phyloP scores from a whole-genome alignment of 176 grass and related monocot species.

The Raddia distichophylla region DNA sequence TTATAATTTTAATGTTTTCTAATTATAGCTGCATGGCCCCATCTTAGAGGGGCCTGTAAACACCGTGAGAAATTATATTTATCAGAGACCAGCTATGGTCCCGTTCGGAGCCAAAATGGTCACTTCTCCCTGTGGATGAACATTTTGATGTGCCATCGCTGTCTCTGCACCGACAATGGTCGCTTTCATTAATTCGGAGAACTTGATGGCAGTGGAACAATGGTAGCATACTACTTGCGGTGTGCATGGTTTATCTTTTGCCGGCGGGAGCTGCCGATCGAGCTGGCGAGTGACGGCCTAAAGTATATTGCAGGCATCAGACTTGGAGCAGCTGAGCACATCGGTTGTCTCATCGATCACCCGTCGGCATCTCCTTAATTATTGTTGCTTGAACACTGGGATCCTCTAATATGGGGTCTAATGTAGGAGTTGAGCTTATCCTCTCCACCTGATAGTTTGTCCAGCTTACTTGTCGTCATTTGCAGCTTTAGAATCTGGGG shows the following conservation, averaged over 20 bases:
- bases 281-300: not conserved
- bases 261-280: slow-evolving; percentile 19
- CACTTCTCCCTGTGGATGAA: too few relatives aligned
- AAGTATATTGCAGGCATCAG: not conserved
- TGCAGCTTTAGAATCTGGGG: slow-evolving; percentile 11
- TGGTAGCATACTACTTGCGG: not conserved
- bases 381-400: not conserved
- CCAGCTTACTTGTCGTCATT: slow-evolving; percentile 35
- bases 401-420: not conserved
- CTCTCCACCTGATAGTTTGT: slow-evolving; percentile 21
- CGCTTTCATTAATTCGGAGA: not conserved
- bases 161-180: not conserved
- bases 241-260: slow-evolving; percentile 2
- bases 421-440: slow-evolving; percentile 15
- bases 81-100: too few relatives aligned
- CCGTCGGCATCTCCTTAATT: not conserved
- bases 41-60: too few relatives aligned
- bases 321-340: not conserved
- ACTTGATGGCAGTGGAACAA: not conserved
- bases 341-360: not conserved
- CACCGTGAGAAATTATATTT: too few relatives aligned
- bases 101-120: too few relatives aligned
- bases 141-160: not conserved
- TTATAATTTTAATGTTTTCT: too few relatives aligned
- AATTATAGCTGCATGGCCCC: too few relatives aligned